Percentiles rank a stretch among this genome's conserved stretches.
These are phyloP conservation scores for Apiospora marii DNA, from an alignment of 2,329 filamentous ascomycete genomes.

Conservation along the genomic window DNA sequence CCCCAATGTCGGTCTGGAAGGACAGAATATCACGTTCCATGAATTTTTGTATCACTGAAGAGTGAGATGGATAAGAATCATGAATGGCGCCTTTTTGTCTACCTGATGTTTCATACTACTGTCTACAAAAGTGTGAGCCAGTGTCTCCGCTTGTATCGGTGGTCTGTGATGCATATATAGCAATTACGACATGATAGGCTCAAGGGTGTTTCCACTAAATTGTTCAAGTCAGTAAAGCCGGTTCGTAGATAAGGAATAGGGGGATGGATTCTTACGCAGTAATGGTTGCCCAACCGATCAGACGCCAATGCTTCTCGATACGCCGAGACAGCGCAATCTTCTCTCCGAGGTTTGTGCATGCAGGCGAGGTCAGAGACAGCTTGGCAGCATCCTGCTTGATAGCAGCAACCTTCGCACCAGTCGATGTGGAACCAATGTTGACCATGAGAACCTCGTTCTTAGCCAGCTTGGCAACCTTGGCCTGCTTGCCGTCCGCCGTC, in stretches of 20 bases:
- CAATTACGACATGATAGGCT: slow-evolving; percentile 51
- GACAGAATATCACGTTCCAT: background rate
- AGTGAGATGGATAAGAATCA: background rate
- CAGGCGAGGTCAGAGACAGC: slow-evolving; percentile 88
- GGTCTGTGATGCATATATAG: background rate
- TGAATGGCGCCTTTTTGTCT: slow-evolving; percentile 23
- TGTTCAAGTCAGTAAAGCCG: slow-evolving; percentile 34
- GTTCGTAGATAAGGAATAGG: background rate
- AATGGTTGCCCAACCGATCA: slow-evolving; percentile 90
- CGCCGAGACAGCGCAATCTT: slow-evolving; percentile 96
- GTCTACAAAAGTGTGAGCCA: slow-evolving; percentile 15
- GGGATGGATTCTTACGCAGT: slow-evolving; percentile 62
- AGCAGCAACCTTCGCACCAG: slow-evolving; percentile 94
- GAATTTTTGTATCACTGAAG: background rate
- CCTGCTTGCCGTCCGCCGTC: slow-evolving; percentile 97
- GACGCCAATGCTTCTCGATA: slow-evolving; percentile 99
- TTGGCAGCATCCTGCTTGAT: slow-evolving; percentile 98
- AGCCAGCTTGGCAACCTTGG: slow-evolving; percentile 96
- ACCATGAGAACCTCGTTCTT: slow-evolving; percentile 99
- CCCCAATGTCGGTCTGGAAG: background rate
- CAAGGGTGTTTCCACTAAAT: slow-evolving; percentile 61
- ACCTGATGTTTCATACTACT: slow-evolving; percentile 21
- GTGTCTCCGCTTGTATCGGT: background rate
- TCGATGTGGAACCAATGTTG: slow-evolving; percentile 97
- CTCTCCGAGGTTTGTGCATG: slow-evolving; percentile 96